Evolutionary conservation across 2,329 filamentous ascomycete genomes (phyloP), one percentile per base, ranked within the genome.

Genomic region (Sclerotinia minor): DNA sequence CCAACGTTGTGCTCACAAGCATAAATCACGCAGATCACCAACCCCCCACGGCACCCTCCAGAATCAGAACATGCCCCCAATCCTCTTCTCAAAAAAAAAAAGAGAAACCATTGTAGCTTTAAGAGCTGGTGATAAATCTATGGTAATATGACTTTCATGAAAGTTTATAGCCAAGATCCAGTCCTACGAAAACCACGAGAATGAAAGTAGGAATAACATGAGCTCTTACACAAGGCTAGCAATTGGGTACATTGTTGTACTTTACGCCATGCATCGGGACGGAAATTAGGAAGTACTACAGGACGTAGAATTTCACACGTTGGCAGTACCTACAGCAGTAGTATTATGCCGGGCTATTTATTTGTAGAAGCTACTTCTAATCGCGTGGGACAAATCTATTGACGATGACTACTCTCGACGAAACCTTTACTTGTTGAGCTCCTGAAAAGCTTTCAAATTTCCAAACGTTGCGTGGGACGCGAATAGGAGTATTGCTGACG

Each of bases 231-330:
- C 58, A 17, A 50, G 21, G 44, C 58, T 61, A 17, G 45, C 32
- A 38, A 24, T 17, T 47, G 38, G 21, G 47, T 19, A 13, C 29
- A 24, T 41, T 49, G 29, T 50, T 38, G 15, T 50, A 50, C n/a
- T 61, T 50, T n/a, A 38, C 50, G 45, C 3, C 38, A 44, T 50
- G n/a, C 59, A 19, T 50, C 59, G 45, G 5, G 11, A 19, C 59
- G 59, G 59, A 61, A 49, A 50, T 50, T 61, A 61, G 59, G 59
- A 50, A 61, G 24, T 50, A 26, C 59, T 50, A 50, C 29, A 50
- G 49, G 49, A 61, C 26, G 59, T 61, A 50, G 45, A 50, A 61
- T 50, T 61, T 61, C 3, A 24, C 58, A 61, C n/a, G 29, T 24
- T 38, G 15, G 45, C 29, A n/a, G 15, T 50, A 26, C 21, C 59